A percentile compares a stretch with the other conserved stretches of the same genome.
Conservation (phyloP, 768 basidiomycete genomes). For the Lentinula raphanica region DNA sequence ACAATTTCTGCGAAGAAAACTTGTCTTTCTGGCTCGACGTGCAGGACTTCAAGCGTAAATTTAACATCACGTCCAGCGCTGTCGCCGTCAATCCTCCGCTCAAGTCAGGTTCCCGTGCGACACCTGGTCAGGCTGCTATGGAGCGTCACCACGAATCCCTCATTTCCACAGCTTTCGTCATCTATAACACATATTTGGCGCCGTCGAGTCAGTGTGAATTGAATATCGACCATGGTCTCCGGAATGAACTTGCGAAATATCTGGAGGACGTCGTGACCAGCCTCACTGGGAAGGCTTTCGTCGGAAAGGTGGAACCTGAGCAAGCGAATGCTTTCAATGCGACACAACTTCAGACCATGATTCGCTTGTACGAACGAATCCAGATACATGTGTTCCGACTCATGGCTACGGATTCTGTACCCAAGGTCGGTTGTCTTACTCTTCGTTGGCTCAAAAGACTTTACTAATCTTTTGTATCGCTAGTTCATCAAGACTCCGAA, state of each 20-base stretch:
- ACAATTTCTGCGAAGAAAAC: constrained; percentile 98
- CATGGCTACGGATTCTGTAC: constrained; percentile 99
- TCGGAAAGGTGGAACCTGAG: constrained; percentile 76
- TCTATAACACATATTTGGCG: constrained; percentile 93
- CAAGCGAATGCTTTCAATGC: constrained; percentile 85
- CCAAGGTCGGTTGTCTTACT: constrained; percentile 55
- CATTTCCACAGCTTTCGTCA: constrained; percentile 90
- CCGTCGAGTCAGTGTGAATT: constrained; percentile 94
- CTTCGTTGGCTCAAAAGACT: neutral
- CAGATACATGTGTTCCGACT: constrained; percentile 95
- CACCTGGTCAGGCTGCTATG: constrained; percentile 85
- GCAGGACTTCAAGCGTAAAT: constrained; percentile 93
- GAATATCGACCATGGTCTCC: constrained; percentile 95
- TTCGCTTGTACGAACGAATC: constrained; percentile 90
- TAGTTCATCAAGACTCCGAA: constrained; percentile 87
- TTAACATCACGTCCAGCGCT: constrained; percentile 91
- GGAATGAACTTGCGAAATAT: constrained; percentile 92
- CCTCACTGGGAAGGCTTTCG: constrained; percentile 70
- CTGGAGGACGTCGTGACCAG: constrained; percentile 84
- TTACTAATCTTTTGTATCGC: constrained; percentile 2
- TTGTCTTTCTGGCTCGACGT: constrained; percentile 97
- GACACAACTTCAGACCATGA: constrained; percentile 91
- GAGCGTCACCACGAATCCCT: constrained; percentile 94
- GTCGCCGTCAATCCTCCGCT: constrained; percentile 41
- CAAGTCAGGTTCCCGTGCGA: constrained; percentile 38